Base-by-base conservation (phyloP, 2,329 filamentous ascomycete genomes). In the Pyricularia sp. region DNA sequence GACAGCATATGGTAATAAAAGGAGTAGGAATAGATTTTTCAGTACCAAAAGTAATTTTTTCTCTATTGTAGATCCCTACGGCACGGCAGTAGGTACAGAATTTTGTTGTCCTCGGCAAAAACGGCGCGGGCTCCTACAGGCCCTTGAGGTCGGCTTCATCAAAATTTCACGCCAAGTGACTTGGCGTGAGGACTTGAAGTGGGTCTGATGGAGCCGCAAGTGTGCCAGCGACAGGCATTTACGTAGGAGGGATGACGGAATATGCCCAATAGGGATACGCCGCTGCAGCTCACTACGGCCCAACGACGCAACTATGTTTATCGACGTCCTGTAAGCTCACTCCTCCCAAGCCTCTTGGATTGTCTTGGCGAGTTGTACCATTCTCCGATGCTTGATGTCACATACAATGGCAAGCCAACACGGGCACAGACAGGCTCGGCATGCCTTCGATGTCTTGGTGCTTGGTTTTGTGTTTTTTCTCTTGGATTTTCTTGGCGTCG, bases 141-240 rank as follows among this genome's bases (percentile, higher is more conserved):
- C 12, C 11, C 33, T 36, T 12, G 11, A 9, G 33, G 33, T 36
- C 17, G 59, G 20, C 7, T 26, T 63, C 59, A 30, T 28, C 59
- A 63, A 63, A 63, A 63, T 20, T 17, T 30, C 59, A 28, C 26
- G 59, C 26, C 59, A 63, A n/a, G 6, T 23, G 30, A 30, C 42
- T 63, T 63, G 59, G 59, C 59, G 59, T 63, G 25, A 28, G 26
- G 9, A 28, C 59, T 28, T 26, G 26, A 50, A 33, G 65, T 67
- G 65, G 65, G 33, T 25, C 33, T 3, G 65, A 67, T 67, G 65
- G 65, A 67, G 65, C 36, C 65, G 42, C 65, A 58, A 66, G 65
- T 58, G 25, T 66, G 65, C 36, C 31, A 58, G 26, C 25, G 14
- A 17, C 59, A 63, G 26, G 59, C 59, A 63, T 30, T 30, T 28